A percentile compares a stretch with the other conserved stretches of the same genome.
Evolutionary conservation across 129 eudicot genomes (phyloP).

Genomic region (Heracleum sosnowskyi): DNA sequence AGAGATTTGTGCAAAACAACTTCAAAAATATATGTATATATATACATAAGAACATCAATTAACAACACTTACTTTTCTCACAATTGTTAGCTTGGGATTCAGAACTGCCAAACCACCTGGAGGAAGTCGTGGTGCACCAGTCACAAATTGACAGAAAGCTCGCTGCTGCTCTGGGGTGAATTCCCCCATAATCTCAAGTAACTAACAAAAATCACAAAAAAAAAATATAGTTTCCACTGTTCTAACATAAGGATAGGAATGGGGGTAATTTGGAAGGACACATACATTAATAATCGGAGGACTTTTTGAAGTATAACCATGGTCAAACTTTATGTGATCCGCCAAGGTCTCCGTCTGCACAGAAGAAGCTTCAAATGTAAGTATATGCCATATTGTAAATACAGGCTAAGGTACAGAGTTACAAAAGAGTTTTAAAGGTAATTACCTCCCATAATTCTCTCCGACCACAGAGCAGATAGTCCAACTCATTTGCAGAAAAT

Average conservation of each 20-base stretch:
- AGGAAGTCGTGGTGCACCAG: constrained; percentile 93
- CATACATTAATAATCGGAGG: constrained; percentile 72
- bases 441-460: constrained; percentile 64
- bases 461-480: constrained; percentile 77
- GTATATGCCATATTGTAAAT: not conserved
- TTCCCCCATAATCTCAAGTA: constrained; percentile 97
- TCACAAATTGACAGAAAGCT: constrained; percentile 82
- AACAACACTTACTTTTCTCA: constrained; percentile 56
- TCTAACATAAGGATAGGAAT: not conserved
- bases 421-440: not conserved
- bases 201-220: constrained; percentile 25
- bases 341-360: constrained; percentile 78
- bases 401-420: not conserved
- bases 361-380: not conserved
- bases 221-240: not conserved
- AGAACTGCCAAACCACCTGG: constrained; percentile 87
- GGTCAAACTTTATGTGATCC: constrained; percentile 93
- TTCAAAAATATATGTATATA: too few species aligned
- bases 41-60: not conserved
- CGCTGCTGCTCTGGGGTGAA: constrained; percentile 78
- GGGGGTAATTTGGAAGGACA: not conserved
- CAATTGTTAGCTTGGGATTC: constrained; percentile 87
- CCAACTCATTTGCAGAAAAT: constrained; percentile 76
- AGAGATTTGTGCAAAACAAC: not conserved
- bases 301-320: constrained; percentile 94